Percentiles rank a stretch among this genome's conserved stretches.
phyloP scores from a whole-genome alignment of 176 grass and related monocot species.

The Carex cristatella region DNA sequence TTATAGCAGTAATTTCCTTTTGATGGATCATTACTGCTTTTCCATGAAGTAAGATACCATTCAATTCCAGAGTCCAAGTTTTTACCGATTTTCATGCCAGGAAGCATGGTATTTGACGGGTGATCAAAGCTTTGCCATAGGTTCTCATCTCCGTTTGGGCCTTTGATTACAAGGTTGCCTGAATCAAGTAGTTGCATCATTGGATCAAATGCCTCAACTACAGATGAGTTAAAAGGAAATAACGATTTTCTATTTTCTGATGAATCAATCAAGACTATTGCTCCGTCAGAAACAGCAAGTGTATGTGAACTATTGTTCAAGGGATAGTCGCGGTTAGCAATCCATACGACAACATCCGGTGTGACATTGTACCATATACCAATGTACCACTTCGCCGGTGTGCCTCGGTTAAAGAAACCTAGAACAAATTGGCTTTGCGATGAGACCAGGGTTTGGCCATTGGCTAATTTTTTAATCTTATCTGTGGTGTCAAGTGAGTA shows the following conservation, averaged over 20 bases:
- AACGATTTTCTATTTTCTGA: neutral
- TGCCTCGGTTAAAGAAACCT: conserved; percentile 36
- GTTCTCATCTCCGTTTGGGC: neutral
- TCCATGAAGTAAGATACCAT: conserved; percentile 20
- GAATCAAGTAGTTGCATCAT: conserved; percentile 32
- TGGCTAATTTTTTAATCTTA: neutral
- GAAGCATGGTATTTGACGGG: conserved; percentile 46
- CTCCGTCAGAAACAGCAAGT: neutral
- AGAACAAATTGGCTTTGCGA: conserved; percentile 32
- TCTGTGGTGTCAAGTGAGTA: neutral
- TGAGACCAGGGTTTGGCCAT: conserved; percentile 34
- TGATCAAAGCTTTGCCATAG: conserved; percentile 57
- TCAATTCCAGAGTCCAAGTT: neutral
- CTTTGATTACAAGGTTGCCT: conserved; percentile 50
- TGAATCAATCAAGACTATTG: neutral
- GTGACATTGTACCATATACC: conserved; percentile 54
- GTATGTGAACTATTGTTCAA: conserved; percentile 21
- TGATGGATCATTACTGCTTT: conserved; percentile 13
- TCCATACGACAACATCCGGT: conserved; percentile 39
- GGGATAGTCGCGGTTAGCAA: conserved; percentile 48
- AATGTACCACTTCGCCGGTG: conserved; percentile 26
- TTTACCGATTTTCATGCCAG: conserved; percentile 23
- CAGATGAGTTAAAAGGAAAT: neutral
- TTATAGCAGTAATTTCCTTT: neutral
- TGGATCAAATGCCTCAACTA: neutral